These are phyloP conservation scores for Seiridium cupressi DNA, from an alignment of 2,329 filamentous ascomycete genomes.

Conservation along the genomic window DNA sequence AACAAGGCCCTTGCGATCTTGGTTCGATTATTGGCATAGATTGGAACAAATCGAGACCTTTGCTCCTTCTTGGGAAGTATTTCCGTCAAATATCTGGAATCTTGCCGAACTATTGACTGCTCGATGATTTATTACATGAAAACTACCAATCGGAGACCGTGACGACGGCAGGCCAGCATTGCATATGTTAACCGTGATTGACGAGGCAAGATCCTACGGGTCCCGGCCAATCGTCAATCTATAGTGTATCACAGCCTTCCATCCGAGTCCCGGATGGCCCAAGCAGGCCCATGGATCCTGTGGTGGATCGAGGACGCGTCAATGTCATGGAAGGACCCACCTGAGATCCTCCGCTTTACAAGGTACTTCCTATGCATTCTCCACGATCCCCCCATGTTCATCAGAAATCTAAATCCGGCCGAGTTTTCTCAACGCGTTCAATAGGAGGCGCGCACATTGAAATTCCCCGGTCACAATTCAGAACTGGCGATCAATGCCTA, in stretches of 20 bases:
- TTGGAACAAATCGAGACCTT: too few relatives aligned
- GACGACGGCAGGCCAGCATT: background rate
- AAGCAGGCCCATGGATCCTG: background rate
- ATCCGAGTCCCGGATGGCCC: background rate
- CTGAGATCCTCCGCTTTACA: too few relatives aligned
- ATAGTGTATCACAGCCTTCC: background rate
- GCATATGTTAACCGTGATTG: background rate
- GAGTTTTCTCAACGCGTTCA: background rate
- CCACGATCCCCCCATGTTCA: too few relatives aligned
- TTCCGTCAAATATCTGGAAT: too few relatives aligned
- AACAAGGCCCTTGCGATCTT: too few relatives aligned
- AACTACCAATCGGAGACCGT: background rate
- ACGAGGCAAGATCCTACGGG: background rate
- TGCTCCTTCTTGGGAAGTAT: too few relatives aligned
- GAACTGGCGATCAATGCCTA: constrained; percentile 43
- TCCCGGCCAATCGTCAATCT: too few relatives aligned
- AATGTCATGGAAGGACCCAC: background rate
- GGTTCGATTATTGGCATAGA: too few relatives aligned
- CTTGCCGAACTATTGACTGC: too few relatives aligned
- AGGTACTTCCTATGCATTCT: too few relatives aligned
- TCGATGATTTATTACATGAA: background rate
- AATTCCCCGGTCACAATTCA: constrained; percentile 56
- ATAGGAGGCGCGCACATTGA: constrained; percentile 47
- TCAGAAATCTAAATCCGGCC: too few relatives aligned
- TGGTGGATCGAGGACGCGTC: background rate